A percentile compares a stretch with the other conserved stretches of the same genome.
Conservation (phyloP, 1,139 yeast genomes). For the Sugiyamaella sp. region DNA sequence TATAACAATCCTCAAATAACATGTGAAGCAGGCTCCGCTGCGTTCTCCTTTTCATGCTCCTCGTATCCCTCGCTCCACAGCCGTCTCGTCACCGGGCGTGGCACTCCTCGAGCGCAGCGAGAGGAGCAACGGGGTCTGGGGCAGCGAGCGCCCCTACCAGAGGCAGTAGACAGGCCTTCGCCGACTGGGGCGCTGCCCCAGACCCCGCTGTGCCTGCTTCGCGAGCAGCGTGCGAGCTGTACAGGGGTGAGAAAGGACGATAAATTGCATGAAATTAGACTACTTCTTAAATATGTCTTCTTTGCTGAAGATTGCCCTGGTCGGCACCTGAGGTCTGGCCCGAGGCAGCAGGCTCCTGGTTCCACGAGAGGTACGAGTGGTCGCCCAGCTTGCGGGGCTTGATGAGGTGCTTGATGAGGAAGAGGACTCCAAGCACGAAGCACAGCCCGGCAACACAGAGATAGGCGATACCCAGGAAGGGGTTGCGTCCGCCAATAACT, state of each 20-base stretch:
- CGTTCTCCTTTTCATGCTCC: neutral
- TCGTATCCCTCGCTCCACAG: neutral
- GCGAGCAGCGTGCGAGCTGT: too few species aligned
- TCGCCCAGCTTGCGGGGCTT: slow-evolving; percentile 79
- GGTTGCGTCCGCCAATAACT: slow-evolving; percentile 87
- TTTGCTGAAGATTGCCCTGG: slow-evolving; percentile 15
- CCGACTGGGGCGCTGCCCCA: neutral
- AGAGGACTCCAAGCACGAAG: slow-evolving; percentile 58
- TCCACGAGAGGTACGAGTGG: slow-evolving; percentile 73
- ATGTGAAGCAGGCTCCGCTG: too few species aligned
- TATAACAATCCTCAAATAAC: neutral
- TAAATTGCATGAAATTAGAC: slow-evolving; percentile 8
- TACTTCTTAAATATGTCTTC: slow-evolving; percentile 17
- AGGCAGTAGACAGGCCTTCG: too few species aligned
- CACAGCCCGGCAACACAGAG: slow-evolving; percentile 93
- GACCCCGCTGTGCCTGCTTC: neutral
- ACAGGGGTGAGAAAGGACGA: too few species aligned
- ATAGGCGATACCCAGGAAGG: slow-evolving; percentile 86
- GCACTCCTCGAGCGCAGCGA: neutral
- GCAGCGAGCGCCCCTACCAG: too few species aligned
- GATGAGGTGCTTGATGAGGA: slow-evolving; percentile 62
- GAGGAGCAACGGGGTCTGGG: neutral
- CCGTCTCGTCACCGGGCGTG: neutral
- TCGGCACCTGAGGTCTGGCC: slow-evolving; percentile 14
- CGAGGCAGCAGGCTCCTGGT: slow-evolving; percentile 43